Percentiles rank a stretch among this genome's conserved stretches.
Conservation (phyloP, 768 basidiomycete species). For the Pulveroboletus ravenelii region DNA sequence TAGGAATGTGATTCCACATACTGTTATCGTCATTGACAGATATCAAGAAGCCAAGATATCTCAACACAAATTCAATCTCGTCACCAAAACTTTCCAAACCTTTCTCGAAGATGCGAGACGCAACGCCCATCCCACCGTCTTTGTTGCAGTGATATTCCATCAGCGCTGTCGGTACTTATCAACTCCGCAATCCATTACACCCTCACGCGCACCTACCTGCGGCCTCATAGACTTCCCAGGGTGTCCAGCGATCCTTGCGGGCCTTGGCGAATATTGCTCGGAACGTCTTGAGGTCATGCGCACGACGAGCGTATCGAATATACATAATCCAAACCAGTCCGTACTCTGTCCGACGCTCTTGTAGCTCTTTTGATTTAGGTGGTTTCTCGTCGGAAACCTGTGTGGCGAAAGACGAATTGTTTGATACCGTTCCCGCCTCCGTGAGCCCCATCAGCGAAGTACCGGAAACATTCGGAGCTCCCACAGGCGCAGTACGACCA, state of each 20-base stretch:
- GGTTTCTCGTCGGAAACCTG: slow-evolving; percentile 52
- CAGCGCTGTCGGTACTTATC: slow-evolving; percentile 49
- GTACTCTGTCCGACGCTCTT: slow-evolving; percentile 58
- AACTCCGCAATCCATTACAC: slow-evolving; percentile 2
- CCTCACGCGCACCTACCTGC: slow-evolving; percentile 50
- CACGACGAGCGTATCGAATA: slow-evolving; percentile 86
- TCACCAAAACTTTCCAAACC: slow-evolving; percentile 81
- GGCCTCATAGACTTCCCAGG: slow-evolving; percentile 94
- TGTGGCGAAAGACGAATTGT: slow-evolving; percentile 45
- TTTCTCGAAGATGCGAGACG: slow-evolving; percentile 90
- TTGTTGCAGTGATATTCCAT: slow-evolving; percentile 93
- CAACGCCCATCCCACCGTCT: slow-evolving; percentile 64
- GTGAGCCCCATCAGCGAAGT: slow-evolving; percentile 11
- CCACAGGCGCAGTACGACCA: slow-evolving; percentile 24
- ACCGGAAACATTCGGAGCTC: slow-evolving; percentile 13
- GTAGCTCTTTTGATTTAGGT: slow-evolving; percentile 50
- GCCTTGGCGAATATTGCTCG: slow-evolving; percentile 78
- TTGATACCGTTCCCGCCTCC: slow-evolving; percentile 33
- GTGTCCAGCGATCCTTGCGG: slow-evolving; percentile 65
- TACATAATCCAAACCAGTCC: slow-evolving; percentile 84
- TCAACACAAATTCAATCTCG: slow-evolving; percentile 79
- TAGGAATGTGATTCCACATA: slow-evolving; percentile 36
- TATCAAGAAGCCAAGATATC: slow-evolving; percentile 90
- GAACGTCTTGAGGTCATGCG: slow-evolving; percentile 80
- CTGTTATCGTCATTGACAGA: slow-evolving; percentile 94